Evolutionary conservation across 2,329 filamentous ascomycete species (phyloP), one percentile per base, ranked within the genome.

Genomic region (Aspergillus piperis): DNA sequence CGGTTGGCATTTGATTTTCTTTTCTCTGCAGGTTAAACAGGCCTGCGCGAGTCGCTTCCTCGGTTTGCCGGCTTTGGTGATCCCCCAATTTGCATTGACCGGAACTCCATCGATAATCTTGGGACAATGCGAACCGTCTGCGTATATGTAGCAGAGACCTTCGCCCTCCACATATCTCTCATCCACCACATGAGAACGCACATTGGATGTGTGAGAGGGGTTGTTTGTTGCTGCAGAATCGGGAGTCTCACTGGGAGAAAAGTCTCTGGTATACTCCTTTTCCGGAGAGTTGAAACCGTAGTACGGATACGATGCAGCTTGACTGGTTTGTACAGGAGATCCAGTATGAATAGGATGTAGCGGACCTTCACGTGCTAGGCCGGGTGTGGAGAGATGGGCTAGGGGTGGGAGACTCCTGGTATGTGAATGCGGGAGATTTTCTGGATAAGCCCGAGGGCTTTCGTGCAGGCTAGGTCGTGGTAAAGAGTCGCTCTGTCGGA

Each of bases 1-100:
- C 1, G 92, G 93, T 66, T 96, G 92, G 71, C 93, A 97, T 76
- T 96, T 96, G 79, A 97, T 96, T 82, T 96, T 97, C 86, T 96
- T 97, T 78, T 96, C 92, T 54, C 93, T 86, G 74, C 93, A 97
- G 11, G 92, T 95, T 60, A 96, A 84, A 72, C 93, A 97, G n/a
- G 92, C 92, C 73, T 96, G 92, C 23, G 93, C 92, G 59, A 96
- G 82, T 59, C 93, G 85, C 79, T 97, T 97, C 66, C 93, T 86
- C 51, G 93, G 92, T 79, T 96, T 96, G 13, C 93, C 93, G 2
- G 93, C 92, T 78, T 96, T 96, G 38, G 93, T 96, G 8, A 96
- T 88, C 15, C 93, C 92, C 93, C 93, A 96, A 66, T 91, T 90
- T 1, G 92, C 91, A 73, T 96, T 96, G 54, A 96, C 92, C 0